These are phyloP conservation scores for Zygosaccharomyces lentus DNA, from an alignment of 805 yeast genomes.

Conservation along the genomic window DNA sequence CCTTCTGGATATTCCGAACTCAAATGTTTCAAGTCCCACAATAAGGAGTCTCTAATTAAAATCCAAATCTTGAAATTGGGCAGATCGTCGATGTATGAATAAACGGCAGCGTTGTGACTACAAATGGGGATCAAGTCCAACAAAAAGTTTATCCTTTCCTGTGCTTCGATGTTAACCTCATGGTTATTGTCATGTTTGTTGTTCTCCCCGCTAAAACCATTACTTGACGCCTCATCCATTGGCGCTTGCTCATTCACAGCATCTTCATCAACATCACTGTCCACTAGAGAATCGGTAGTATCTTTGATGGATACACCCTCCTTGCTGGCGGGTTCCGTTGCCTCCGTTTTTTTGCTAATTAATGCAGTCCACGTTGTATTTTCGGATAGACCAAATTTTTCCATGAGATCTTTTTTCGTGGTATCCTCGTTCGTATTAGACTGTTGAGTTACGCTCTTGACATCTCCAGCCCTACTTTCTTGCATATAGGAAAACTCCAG, in stretches of 20 bases:
- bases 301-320: slow-evolving; percentile 7
- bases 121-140: slow-evolving; percentile 30
- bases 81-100: slow-evolving; percentile 30
- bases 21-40: slow-evolving; percentile 31
- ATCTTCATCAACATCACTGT: background rate
- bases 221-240: background rate
- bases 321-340: slow-evolving; percentile 3
- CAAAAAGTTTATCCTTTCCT: slow-evolving; percentile 21
- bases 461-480: slow-evolving; percentile 18
- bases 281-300: background rate
- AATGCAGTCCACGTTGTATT: slow-evolving; percentile 34
- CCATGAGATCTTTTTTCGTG: slow-evolving; percentile 24
- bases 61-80: slow-evolving; percentile 33
- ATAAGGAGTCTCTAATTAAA: slow-evolving; percentile 31
- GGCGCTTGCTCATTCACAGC: background rate
- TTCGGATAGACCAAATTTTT: slow-evolving; percentile 31
- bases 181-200: slow-evolving; percentile 10
- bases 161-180: slow-evolving; percentile 7
- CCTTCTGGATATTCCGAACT: slow-evolving; percentile 10
- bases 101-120: slow-evolving; percentile 33
- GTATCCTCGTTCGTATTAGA: slow-evolving; percentile 17
- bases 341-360: slow-evolving; percentile 18
- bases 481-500: slow-evolving; percentile 29
- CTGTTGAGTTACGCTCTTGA: slow-evolving; percentile 12
- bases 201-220: slow-evolving; percentile 1